Conservation (phyloP, 1,284 basidiomycete genomes). For the Earliella scabrosa region DNA sequence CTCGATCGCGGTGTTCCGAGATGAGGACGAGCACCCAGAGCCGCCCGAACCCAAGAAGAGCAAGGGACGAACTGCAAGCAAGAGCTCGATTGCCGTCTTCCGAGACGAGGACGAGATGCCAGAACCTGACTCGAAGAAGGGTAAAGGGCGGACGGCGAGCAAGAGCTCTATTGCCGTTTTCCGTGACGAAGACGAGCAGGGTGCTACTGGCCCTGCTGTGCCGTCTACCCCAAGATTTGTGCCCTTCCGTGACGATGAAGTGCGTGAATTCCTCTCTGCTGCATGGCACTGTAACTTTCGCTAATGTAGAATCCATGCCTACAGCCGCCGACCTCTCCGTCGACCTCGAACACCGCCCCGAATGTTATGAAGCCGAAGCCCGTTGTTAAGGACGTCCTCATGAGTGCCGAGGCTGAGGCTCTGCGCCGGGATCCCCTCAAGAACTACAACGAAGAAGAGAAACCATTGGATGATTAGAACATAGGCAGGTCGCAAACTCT, state of each 20-base stretch:
- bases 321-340: slow-evolving; percentile 27
- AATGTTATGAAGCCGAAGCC: slow-evolving; percentile 67
- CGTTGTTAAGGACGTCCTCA: slow-evolving; percentile 38
- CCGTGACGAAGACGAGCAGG: slow-evolving; percentile 31
- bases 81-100: slow-evolving; percentile 28
- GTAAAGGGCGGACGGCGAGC: slow-evolving; percentile 23
- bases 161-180: slow-evolving; percentile 28
- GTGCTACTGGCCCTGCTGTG: slow-evolving; percentile 21
- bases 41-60: slow-evolving; percentile 36
- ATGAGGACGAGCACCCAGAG: slow-evolving; percentile 27
- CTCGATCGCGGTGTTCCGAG: slow-evolving; percentile 30
- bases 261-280: background rate
- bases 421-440: slow-evolving; percentile 77
- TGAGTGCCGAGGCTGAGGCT: slow-evolving; percentile 67
- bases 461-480: slow-evolving; percentile 23
- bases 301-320: background rate
- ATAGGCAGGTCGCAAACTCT: no score
- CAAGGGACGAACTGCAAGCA: slow-evolving; percentile 23
- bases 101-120: slow-evolving; percentile 25
- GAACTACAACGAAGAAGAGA: slow-evolving; percentile 54
- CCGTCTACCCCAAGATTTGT: slow-evolving; percentile 61
- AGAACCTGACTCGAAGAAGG: slow-evolving; percentile 28
- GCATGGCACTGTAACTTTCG: background rate
- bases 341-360: slow-evolving; percentile 30
- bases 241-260: slow-evolving; percentile 69